Conservation (phyloP, 2,329 filamentous ascomycete genomes). For the Penicillium sp. region DNA sequence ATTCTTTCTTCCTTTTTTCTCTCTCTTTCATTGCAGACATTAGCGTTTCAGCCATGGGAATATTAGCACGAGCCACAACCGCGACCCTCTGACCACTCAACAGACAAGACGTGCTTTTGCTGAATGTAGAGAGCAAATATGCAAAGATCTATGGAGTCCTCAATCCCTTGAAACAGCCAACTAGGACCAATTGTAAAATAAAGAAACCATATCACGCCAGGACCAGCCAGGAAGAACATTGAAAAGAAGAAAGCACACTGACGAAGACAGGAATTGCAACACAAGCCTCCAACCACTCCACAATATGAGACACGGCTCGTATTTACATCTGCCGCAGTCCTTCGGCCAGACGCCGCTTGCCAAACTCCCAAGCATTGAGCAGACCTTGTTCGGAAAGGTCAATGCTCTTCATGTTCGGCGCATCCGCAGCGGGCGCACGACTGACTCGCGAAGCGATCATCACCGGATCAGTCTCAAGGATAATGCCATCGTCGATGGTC, state of each 20-base stretch:
- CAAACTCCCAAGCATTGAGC: conserved; percentile 89
- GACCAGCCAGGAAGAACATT: conserved; percentile 34
- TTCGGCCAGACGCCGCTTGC: conserved; percentile 86
- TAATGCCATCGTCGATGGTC: conserved; percentile 91
- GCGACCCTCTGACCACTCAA: conserved; percentile 3
- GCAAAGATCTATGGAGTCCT: conserved; percentile 27
- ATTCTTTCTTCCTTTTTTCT: too few species aligned
- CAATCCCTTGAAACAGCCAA: conserved; percentile 12
- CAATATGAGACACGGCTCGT: conserved; percentile 10
- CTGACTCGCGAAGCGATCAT: conserved; percentile 90
- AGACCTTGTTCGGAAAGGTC: conserved; percentile 94
- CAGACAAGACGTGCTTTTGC: conserved; percentile 19
- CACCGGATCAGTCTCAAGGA: conserved; percentile 94
- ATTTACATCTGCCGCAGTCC: conserved; percentile 65
- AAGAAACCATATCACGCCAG: conserved; percentile 34
- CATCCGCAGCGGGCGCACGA: conserved; percentile 85
- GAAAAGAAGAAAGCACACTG: conserved; percentile 20
- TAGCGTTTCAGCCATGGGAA: conserved; percentile 16
- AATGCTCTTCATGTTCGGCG: conserved; percentile 82
- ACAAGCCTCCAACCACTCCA: conserved; percentile 16
- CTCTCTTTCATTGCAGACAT: conserved; percentile 23
- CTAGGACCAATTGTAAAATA: conserved; percentile 22
- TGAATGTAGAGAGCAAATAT: conserved; percentile 20
- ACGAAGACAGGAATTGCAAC: conserved; percentile 19
- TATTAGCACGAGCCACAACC: conserved; percentile 20